Conservation (phyloP, 2,329 filamentous ascomycete genomes). For the Thielaviopsis ethacetica region DNA sequence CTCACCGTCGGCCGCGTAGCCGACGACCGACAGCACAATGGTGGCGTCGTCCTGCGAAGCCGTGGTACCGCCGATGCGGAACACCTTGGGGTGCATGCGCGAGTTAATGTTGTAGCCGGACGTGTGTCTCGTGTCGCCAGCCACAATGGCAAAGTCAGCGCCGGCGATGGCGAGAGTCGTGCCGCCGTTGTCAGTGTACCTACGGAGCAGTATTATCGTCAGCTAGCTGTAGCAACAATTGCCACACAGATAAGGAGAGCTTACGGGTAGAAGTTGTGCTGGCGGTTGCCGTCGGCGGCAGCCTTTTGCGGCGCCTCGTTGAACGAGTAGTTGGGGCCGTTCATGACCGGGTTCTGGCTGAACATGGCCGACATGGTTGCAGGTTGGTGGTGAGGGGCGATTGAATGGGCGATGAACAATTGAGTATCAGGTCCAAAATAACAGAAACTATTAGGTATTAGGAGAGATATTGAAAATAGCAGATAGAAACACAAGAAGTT, state of each 20-base stretch:
- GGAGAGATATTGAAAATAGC: neutral
- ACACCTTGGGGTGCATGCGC: constrained; percentile 86
- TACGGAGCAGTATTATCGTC: constrained; percentile 21
- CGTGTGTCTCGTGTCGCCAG: constrained; percentile 90
- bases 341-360: constrained; percentile 52
- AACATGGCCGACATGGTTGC: constrained; percentile 47
- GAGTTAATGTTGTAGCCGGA: constrained; percentile 99
- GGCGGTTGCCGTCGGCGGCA: constrained; percentile 36
- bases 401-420: neutral
- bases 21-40: constrained; percentile 84
- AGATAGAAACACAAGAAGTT: neutral
- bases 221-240: neutral
- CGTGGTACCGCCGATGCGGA: constrained; percentile 86
- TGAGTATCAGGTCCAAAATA: neutral
- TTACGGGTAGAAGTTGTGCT: constrained; percentile 90
- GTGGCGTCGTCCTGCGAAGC: constrained; percentile 70
- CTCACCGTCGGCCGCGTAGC: constrained; percentile 87
- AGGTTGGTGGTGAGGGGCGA: neutral
- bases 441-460: neutral
- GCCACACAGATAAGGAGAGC: constrained; percentile 17
- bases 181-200: constrained; percentile 95
- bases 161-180: constrained; percentile 91
- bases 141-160: constrained; percentile 86
- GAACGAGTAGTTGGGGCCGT: constrained; percentile 54
- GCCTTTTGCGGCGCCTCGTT: constrained; percentile 38